Percentiles rank a stretch among this genome's conserved stretches.
Evolutionary conservation across 2,329 filamentous ascomycete species (phyloP).

Genomic region (Colletotrichum echinochloae): DNA sequence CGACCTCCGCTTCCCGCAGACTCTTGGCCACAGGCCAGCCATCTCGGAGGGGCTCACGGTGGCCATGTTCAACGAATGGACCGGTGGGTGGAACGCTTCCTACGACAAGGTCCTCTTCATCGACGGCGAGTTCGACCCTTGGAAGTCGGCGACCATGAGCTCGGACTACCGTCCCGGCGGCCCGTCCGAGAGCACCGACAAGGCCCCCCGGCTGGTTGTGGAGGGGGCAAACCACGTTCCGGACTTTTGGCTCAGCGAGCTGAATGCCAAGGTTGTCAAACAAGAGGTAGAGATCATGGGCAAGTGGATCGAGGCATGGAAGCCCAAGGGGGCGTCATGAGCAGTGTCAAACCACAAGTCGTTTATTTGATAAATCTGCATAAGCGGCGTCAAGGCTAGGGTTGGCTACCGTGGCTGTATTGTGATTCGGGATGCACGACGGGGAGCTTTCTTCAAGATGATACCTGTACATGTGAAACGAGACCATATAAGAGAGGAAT

Average conservation of each 20-base stretch:
- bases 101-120: constrained; percentile 36
- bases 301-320: constrained; percentile 37
- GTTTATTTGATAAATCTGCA: not conserved
- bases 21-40: constrained; percentile 25
- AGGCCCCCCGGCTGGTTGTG: constrained; percentile 25
- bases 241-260: constrained; percentile 17
- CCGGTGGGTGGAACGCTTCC: constrained; percentile 29
- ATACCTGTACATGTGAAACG: constrained; percentile 11
- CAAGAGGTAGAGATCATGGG: constrained; percentile 31
- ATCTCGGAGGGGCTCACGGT: constrained; percentile 28
- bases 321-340: constrained; percentile 19
- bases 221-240: constrained; percentile 24
- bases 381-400: constrained; percentile 15
- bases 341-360: too few relatives aligned
- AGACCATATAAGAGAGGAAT: not conserved
- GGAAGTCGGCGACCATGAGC: constrained; percentile 35
- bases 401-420: not conserved
- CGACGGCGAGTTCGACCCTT: constrained; percentile 36
- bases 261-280: constrained; percentile 5
- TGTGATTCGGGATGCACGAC: not conserved
- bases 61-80: constrained; percentile 32
- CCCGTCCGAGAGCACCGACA: constrained; percentile 22
- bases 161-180: constrained; percentile 32
- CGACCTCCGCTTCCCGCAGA: constrained; percentile 21
- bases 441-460: not conserved